Evolutionary conservation across 768 basidiomycete genomes (phyloP), one percentile per base, ranked within the genome.

Genomic region (Lactarius tabidus): DNA sequence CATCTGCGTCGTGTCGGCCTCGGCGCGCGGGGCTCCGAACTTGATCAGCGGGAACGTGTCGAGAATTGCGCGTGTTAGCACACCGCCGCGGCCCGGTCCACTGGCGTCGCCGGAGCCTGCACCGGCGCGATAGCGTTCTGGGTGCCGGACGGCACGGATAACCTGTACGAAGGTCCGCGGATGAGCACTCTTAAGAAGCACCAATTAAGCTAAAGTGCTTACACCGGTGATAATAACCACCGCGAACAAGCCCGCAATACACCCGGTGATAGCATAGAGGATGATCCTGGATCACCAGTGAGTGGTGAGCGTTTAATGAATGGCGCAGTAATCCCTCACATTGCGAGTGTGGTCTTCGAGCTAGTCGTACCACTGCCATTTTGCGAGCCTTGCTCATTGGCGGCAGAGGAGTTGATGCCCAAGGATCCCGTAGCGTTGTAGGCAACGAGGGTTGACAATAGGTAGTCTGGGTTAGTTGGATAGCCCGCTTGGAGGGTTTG

Each of bases 41-140:
- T 94, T 93, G 76, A 96, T 88, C 67, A 97, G 78, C 5, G 95
- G 95, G 78, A 98, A 98, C 3, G 95, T 97, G 70, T 98, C 95
- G 61, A 98, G 79, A 63, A 98, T 95, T 23, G 96, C 96, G 23
- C 92, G 86, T 1, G 92, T 90, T 58, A 98, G 81, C 12, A 68
- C 61, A 23, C 45, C 58, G 12, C 63, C 64, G 41, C 63, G 69
- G 17, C 69, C 67, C 14, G 52, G 28, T 41, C 68, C 66, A 20
- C 63, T 60, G 57, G 85, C 88, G 71, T 88, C 88, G 41, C 80
- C 79, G 28, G 71, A 69, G 12, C 77, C 78, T 26, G 77, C 79
- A 29, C 72, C 75, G 5, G 74, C 77, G 52, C 75, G 94, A 73
- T 97, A 98, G 59, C 93, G 85, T 72, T 97, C 95, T 20, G 95